Conservation (phyloP, 2,329 filamentous ascomycete genomes). For the Alternaria conjuncta region DNA sequence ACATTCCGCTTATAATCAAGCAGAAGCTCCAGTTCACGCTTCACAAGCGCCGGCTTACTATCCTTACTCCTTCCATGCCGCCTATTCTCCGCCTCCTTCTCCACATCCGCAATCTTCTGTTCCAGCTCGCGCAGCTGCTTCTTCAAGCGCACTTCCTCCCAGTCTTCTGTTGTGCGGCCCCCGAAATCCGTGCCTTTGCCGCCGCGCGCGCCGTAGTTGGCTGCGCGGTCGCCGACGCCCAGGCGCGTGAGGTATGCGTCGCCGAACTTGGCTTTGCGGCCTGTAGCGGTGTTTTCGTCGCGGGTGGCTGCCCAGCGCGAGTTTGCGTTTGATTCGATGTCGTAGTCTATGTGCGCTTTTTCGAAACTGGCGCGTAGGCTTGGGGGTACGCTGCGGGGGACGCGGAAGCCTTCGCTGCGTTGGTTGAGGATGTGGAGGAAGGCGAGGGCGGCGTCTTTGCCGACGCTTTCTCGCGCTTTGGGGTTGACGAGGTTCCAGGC, state of each 20-base stretch:
- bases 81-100: constrained; percentile 70
- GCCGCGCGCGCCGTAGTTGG: constrained; percentile 69
- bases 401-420: constrained; percentile 91
- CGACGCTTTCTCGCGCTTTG: constrained; percentile 79
- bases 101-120: constrained; percentile 82
- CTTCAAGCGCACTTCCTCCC: constrained; percentile 95
- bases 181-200: constrained; percentile 86
- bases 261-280: constrained; percentile 95
- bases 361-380: constrained; percentile 93
- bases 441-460: constrained; percentile 91
- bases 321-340: constrained; percentile 78
- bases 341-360: constrained; percentile 95
- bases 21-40: constrained; percentile 90
- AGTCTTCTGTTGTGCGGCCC: constrained; percentile 83
- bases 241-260: constrained; percentile 94
- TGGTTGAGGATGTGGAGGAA: constrained; percentile 98
- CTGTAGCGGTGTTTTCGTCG: constrained; percentile 81
- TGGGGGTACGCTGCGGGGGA: constrained; percentile 88
- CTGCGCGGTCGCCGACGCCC: constrained; percentile 74
- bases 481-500: constrained; percentile 99
- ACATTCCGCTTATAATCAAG: constrained; percentile 91
- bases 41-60: constrained; percentile 87
- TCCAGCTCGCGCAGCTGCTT: constrained; percentile 91
- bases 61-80: constrained; percentile 65
- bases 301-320: constrained; percentile 81